These are phyloP conservation scores for Cordyceps fumosorosea DNA, from an alignment of 2,329 filamentous ascomycete genomes.

Conservation along the genomic window DNA sequence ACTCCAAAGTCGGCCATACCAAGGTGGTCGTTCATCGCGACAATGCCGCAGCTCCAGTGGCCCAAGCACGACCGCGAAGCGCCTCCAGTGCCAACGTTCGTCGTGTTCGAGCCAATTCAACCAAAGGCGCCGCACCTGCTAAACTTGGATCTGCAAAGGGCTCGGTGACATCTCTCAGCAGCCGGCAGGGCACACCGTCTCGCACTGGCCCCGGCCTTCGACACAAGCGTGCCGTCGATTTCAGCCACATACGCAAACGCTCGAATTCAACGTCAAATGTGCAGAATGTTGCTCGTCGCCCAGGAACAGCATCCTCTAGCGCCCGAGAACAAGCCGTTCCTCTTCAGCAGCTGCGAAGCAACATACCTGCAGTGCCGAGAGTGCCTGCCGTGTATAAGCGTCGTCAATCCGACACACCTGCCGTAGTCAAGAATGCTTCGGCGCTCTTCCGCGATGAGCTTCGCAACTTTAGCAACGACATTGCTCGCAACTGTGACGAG, in stretches of 20 bases:
- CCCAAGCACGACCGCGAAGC: slow-evolving; percentile 27
- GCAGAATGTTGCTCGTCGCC: slow-evolving; percentile 8
- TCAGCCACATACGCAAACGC: slow-evolving; percentile 41
- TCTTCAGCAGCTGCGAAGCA: slow-evolving; percentile 17
- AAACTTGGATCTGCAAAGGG: slow-evolving; percentile 29
- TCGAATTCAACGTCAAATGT: slow-evolving; percentile 25
- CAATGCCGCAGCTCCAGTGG: slow-evolving; percentile 21
- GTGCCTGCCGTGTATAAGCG: slow-evolving; percentile 18
- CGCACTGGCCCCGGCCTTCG: slow-evolving; percentile 37
- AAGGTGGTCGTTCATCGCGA: slow-evolving; percentile 63
- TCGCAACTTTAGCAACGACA: slow-evolving; percentile 73
- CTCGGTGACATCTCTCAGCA: slow-evolving; percentile 46
- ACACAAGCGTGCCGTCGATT: slow-evolving; percentile 49
- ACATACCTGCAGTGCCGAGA: slow-evolving; percentile 25
- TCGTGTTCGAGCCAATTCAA: slow-evolving; percentile 24
- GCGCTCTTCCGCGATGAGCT: slow-evolving; percentile 62
- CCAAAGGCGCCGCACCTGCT: slow-evolving; percentile 23
- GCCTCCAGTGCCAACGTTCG: slow-evolving; percentile 26
- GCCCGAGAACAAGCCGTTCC: background rate
- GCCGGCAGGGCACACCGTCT: slow-evolving; percentile 37
- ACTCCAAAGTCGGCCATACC: slow-evolving; percentile 51
- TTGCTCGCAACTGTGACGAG: slow-evolving; percentile 86
- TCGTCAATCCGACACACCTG: slow-evolving; percentile 21
- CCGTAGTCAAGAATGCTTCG: slow-evolving; percentile 23
- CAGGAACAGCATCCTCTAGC: slow-evolving; percentile 8